Evolutionary conservation across 1,139 yeast species (phyloP).

Genomic region (Pichia sp.): DNA sequence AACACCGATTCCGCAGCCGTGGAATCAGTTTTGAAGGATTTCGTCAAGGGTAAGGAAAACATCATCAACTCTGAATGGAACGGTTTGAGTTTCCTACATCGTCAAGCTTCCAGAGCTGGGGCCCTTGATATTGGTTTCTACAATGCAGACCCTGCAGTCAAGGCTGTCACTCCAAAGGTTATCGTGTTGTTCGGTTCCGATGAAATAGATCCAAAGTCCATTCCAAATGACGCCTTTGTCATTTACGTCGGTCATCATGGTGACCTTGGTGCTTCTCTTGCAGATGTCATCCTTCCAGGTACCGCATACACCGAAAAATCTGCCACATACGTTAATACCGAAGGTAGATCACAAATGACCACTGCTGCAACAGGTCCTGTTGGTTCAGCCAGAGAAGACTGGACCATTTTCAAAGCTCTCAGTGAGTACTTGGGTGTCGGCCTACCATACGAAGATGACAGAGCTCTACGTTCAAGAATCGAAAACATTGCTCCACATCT

Average conservation of each 20-base stretch:
- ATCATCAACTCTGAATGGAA: constrained; percentile 76
- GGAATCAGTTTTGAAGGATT: constrained; percentile 59
- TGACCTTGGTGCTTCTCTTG: constrained; percentile 82
- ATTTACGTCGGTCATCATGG: constrained; percentile 93
- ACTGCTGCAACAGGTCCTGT: constrained; percentile 91
- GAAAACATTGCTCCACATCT: constrained; percentile 80
- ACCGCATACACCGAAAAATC: constrained; percentile 87
- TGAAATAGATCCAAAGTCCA: constrained; percentile 63
- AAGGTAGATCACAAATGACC: constrained; percentile 82
- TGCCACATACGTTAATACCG: constrained; percentile 86
- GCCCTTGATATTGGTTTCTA: constrained; percentile 83
- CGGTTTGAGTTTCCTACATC: constrained; percentile 75
- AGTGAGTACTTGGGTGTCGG: constrained; percentile 70
- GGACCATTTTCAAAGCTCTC: constrained; percentile 83
- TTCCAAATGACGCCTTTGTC: constrained; percentile 83
- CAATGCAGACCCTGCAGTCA: constrained; percentile 44
- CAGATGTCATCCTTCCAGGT: constrained; percentile 84
- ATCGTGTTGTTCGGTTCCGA: constrained; percentile 83
- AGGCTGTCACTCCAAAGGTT: constrained; percentile 60
- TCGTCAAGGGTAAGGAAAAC: constrained; percentile 54
- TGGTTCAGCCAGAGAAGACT: constrained; percentile 88
- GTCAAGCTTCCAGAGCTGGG: constrained; percentile 84
- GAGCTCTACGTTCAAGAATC: constrained; percentile 65
- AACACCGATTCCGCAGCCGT: constrained; percentile 61
- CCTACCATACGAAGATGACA: constrained; percentile 74